Evolutionary conservation across 192 early-diverging fungal genomes (phyloP).

Genomic region (Coemansia erecta): DNA sequence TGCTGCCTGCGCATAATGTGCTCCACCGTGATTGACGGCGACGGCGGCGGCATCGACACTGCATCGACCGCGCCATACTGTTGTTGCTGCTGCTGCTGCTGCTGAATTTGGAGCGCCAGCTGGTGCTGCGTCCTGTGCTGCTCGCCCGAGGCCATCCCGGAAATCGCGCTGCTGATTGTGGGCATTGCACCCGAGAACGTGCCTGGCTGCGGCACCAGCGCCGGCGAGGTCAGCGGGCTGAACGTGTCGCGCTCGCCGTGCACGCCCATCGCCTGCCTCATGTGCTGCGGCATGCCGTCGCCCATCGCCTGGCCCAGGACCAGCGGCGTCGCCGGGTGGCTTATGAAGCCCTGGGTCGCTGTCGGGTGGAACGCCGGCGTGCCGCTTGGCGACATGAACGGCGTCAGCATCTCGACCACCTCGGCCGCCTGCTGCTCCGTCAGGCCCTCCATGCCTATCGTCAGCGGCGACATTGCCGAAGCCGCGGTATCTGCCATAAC

Average conservation of each 20-base stretch:
- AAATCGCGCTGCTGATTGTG: neutral
- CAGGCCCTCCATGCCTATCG: slow-evolving; percentile 23
- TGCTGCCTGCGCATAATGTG: slow-evolving; percentile 44
- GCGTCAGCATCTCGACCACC: slow-evolving; percentile 43
- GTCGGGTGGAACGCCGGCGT: slow-evolving; percentile 15
- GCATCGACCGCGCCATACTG: neutral
- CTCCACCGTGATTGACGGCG: slow-evolving; percentile 40
- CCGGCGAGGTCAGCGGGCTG: slow-evolving; percentile 45
- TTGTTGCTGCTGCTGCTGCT: slow-evolving; percentile 10
- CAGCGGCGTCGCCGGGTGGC: slow-evolving; percentile 13
- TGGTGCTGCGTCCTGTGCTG: slow-evolving; percentile 7
- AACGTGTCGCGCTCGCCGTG: slow-evolving; percentile 7
- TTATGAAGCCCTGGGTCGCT: neutral
- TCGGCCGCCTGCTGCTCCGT: slow-evolving; percentile 44
- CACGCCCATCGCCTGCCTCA: too few relatives aligned
- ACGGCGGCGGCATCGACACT: slow-evolving; percentile 38
- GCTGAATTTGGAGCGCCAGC: slow-evolving; percentile 2
- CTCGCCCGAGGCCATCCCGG: neutral
- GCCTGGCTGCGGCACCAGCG: slow-evolving; percentile 19
- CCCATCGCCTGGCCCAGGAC: slow-evolving; percentile 4
- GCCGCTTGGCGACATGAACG: slow-evolving; percentile 35
- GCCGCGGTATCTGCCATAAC: neutral
- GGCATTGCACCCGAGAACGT: neutral
- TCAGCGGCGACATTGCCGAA: slow-evolving; percentile 18
- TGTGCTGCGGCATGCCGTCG: too few relatives aligned